These are phyloP conservation scores for Orbilia ellipsospora DNA, from an alignment of 2,329 filamentous ascomycete species.

Conservation along the genomic window DNA sequence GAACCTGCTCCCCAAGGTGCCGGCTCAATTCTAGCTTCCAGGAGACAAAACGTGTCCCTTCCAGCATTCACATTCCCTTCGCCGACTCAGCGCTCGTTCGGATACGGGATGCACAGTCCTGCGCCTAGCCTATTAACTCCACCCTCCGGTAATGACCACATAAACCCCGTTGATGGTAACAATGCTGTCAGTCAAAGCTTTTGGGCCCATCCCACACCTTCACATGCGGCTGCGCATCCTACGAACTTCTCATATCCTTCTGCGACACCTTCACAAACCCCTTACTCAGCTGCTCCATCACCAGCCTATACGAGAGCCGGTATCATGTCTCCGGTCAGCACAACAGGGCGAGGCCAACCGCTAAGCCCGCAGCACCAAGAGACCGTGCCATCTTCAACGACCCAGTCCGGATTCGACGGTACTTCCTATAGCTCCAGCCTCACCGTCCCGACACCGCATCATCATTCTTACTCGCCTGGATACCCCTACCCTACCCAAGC, in stretches of 20 bases:
- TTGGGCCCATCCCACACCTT: conserved; percentile 39
- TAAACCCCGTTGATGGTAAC: conserved; percentile 35
- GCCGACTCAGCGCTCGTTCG: conserved; percentile 41
- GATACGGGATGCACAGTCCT: conserved; percentile 48
- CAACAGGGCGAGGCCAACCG: conserved; percentile 36
- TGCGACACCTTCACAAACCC: conserved; percentile 28
- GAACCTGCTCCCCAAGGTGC: conserved; percentile 7
- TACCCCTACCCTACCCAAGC: conserved; percentile 39
- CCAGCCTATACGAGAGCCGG: conserved; percentile 31
- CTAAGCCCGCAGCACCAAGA: conserved; percentile 52
- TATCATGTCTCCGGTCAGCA: conserved; percentile 39
- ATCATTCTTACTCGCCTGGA: conserved; percentile 30
- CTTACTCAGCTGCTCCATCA: conserved; percentile 31
- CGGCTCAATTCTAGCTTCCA: conserved; percentile 37
- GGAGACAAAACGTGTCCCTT: conserved; percentile 51
- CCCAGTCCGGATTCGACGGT: conserved; percentile 34
- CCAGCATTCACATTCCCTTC: conserved; percentile 52
- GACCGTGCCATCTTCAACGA: conserved; percentile 19
- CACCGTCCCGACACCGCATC: conserved; percentile 31
- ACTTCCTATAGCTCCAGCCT: conserved; percentile 33
- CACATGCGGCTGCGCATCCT: conserved; percentile 21
- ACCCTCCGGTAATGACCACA: conserved; percentile 47
- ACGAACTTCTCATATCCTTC: conserved; percentile 43
- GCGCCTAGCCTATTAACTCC: conserved; percentile 45
- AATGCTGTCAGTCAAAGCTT: conserved; percentile 44